Percentiles rank a stretch among this genome's conserved stretches.
Evolutionary conservation across 208 protist genomes (phyloP).

Genomic region (Leishmania braziliensis): DNA sequence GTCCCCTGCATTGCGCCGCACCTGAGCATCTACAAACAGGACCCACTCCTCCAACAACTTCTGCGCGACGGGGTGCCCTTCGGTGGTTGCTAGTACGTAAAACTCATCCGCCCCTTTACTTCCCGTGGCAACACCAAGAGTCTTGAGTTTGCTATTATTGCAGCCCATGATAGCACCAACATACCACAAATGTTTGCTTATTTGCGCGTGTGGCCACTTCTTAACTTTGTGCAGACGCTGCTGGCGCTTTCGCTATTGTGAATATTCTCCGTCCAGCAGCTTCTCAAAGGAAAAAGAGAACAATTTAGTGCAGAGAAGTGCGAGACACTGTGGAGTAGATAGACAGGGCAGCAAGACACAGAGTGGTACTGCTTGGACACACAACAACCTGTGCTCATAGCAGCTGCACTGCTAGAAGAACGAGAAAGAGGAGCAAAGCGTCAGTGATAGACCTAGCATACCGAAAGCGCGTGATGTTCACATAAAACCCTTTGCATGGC

Average conservation of each 20-base stretch:
- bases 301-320: not conserved
- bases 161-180: conserved; percentile 60
- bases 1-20: conserved; percentile 34
- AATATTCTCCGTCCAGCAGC: not conserved
- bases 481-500: too few relatives aligned
- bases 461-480: too few relatives aligned
- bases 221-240: not conserved
- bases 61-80: conserved; percentile 70
- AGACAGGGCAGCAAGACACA: not conserved
- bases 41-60: conserved; percentile 77
- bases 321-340: not conserved
- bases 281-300: not conserved
- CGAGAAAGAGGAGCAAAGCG: not conserved
- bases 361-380: not conserved
- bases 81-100: conserved; percentile 40
- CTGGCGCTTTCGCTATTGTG: not conserved
- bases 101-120: conserved; percentile 52
- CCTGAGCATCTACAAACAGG: conserved; percentile 57
- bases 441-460: too few relatives aligned
- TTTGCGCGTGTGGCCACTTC: not conserved
- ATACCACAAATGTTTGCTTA: not conserved
- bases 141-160: conserved; percentile 55
- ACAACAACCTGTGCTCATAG: not conserved
- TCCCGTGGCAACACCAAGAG: conserved; percentile 6
- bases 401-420: not conserved